These are phyloP conservation scores for Prunus mongolica DNA, from an alignment of 306 rosid species.

Conservation along the genomic window DNA sequence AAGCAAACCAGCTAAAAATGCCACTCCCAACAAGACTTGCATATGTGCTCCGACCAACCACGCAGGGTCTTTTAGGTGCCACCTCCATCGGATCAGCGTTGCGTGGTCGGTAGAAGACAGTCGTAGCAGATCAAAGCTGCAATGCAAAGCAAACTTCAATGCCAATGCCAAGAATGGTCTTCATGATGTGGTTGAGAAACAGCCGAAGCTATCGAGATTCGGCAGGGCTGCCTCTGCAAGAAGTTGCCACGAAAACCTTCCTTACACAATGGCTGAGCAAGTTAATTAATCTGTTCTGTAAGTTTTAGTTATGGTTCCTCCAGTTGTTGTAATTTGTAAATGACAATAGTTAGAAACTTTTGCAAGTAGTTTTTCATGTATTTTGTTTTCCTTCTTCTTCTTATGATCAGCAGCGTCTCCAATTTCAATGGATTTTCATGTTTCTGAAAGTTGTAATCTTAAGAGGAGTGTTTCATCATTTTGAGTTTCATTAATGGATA, in stretches of 20 bases:
- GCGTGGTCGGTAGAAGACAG: too few relatives aligned
- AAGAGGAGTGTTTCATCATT: too few relatives aligned
- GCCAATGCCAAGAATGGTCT: background rate
- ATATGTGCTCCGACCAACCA: constrained; percentile 32
- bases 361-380: background rate
- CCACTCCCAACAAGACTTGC: constrained; percentile 10
- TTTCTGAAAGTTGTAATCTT: too few relatives aligned
- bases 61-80: constrained; percentile 26
- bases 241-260: background rate
- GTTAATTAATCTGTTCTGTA: background rate
- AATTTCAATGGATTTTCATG: too few relatives aligned
- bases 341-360: background rate
- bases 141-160: background rate
- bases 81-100: constrained; percentile 9
- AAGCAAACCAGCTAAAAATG: background rate
- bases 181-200: background rate
- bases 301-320: background rate
- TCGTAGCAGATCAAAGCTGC: background rate
- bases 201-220: constrained; percentile 18
- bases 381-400: background rate
- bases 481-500: too few relatives aligned
- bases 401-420: too few relatives aligned
- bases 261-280: background rate
- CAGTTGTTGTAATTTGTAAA: background rate
- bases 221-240: constrained; percentile 13